Conservation (phyloP, 768 basidiomycete genomes). For the Leccinum uliginosum region DNA sequence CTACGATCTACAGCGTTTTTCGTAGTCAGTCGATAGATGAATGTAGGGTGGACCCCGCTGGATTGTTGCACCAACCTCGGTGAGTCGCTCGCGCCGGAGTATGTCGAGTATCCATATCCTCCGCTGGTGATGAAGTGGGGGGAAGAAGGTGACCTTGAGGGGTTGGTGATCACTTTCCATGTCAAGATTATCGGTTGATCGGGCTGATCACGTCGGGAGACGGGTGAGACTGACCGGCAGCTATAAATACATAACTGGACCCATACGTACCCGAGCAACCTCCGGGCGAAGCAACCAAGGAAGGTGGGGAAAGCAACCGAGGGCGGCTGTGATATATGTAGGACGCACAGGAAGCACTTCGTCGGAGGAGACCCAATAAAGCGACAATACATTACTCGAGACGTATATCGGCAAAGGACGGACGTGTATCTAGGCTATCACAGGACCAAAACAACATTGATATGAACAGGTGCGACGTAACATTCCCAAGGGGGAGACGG, state of each 20-base stretch:
- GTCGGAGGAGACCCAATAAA: conserved; percentile 22
- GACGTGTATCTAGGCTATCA: not conserved
- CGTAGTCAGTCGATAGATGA: not conserved
- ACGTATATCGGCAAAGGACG: not conserved
- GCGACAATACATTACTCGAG: not conserved
- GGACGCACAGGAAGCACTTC: conserved; percentile 8
- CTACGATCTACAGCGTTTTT: conserved; percentile 52
- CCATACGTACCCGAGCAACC: not conserved
- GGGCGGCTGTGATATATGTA: conserved; percentile 1
- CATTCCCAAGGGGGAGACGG: not conserved
- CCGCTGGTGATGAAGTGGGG: conserved; percentile 63
- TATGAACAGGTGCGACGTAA: conserved; percentile 6
- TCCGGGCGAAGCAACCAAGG: not conserved
- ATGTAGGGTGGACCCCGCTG: not conserved
- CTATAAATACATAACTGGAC: not conserved
- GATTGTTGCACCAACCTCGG: conserved; percentile 38
- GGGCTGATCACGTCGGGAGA: conserved; percentile 3
- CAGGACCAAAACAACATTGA: conserved; percentile 13
- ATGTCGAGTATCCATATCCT: conserved; percentile 68
- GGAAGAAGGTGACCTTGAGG: conserved; percentile 59
- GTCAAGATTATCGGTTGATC: conserved; percentile 1
- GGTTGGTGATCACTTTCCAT: conserved; percentile 17
- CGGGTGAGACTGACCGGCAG: not conserved
- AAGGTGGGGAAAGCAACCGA: not conserved
- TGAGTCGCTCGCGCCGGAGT: conserved; percentile 52